phyloP scores from a whole-genome alignment of 257 asterid species.

The Nemophila menziesii region DNA sequence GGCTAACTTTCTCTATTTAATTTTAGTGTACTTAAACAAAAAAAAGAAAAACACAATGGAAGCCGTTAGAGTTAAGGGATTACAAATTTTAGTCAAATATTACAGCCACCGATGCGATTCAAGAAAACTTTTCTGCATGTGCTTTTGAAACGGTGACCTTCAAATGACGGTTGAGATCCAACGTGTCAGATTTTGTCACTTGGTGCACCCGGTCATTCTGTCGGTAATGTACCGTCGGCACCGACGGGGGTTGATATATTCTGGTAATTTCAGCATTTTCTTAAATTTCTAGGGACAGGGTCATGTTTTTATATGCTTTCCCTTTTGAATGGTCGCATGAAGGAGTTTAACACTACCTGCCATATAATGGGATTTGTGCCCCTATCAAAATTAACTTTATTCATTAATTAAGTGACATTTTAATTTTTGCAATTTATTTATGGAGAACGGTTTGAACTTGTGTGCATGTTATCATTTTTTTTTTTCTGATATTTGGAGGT shows the following conservation, averaged over 20 bases:
- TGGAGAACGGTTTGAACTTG: too few relatives aligned
- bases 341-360: background rate
- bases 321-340: background rate
- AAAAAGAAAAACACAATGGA: too few relatives aligned
- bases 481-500: too few relatives aligned
- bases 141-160: slow-evolving; percentile 10
- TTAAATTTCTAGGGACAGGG: background rate
- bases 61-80: slow-evolving; percentile 10
- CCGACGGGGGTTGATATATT: slow-evolving; percentile 35
- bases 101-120: slow-evolving; percentile 32
- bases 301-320: background rate
- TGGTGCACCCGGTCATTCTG: slow-evolving; percentile 31
- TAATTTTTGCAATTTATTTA: too few relatives aligned
- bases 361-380: background rate
- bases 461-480: too few relatives aligned
- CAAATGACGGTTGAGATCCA: slow-evolving; percentile 18
- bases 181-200: slow-evolving; percentile 21
- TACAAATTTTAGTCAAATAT: slow-evolving; percentile 14
- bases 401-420: too few relatives aligned
- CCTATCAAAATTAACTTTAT: too few relatives aligned
- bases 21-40: too few relatives aligned
- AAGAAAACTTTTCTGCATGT: background rate
- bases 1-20: too few relatives aligned
- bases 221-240: slow-evolving; percentile 51
- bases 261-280: slow-evolving; percentile 13